Evolutionary conservation across 805 yeast genomes (phyloP).

Genomic region (Lipomyces oligophaga): DNA sequence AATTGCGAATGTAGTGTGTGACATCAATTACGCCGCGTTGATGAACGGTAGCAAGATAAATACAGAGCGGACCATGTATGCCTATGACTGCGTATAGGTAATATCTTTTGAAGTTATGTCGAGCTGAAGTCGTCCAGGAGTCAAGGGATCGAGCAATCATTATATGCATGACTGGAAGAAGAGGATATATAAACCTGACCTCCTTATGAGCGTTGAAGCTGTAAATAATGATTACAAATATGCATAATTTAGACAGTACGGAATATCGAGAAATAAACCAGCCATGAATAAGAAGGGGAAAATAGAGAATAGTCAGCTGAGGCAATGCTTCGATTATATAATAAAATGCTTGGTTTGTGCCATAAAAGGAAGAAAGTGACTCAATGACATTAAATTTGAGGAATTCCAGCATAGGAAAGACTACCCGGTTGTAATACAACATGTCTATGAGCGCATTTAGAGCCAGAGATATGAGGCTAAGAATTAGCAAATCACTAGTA

Average conservation of each 20-base stretch:
- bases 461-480: conserved; percentile 34
- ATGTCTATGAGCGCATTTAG: conserved; percentile 52
- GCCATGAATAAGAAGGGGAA: conserved; percentile 60
- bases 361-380: conserved; percentile 77
- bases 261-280: conserved; percentile 31
- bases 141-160: conserved; percentile 43
- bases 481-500: neutral
- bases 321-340: conserved; percentile 83
- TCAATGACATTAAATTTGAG: conserved; percentile 72
- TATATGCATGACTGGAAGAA: conserved; percentile 68
- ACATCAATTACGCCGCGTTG: conserved; percentile 84
- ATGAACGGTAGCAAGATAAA: conserved; percentile 61
- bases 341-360: conserved; percentile 78
- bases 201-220: conserved; percentile 81
- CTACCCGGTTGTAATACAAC: conserved; percentile 49
- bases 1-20: conserved; percentile 48
- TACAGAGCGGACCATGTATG: conserved; percentile 45
- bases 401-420: conserved; percentile 60
- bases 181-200: conserved; percentile 79
- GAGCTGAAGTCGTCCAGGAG: conserved; percentile 10
- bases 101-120: neutral
- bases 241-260: conserved; percentile 35
- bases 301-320: conserved; percentile 57
- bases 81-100: conserved; percentile 30
- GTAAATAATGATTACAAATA: conserved; percentile 51